Evolutionary conservation across 768 basidiomycete genomes (phyloP).

Genomic region (Panaeolus cyanescens): DNA sequence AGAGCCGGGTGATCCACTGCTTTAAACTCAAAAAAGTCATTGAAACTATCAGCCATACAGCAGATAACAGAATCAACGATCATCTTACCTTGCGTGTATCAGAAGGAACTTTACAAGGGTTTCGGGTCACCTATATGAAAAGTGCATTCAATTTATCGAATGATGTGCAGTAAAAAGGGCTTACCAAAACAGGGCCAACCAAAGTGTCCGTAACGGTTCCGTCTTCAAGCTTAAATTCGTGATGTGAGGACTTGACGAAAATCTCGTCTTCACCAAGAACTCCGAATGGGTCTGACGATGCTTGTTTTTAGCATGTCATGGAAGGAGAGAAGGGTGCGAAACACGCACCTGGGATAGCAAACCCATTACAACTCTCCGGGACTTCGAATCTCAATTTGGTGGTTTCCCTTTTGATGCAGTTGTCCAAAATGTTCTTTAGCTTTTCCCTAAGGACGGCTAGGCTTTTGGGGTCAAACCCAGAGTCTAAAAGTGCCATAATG

Average conservation of each 20-base stretch:
- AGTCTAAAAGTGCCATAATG: slow-evolving; percentile 53
- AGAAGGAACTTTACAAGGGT: slow-evolving; percentile 68
- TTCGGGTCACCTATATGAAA: slow-evolving; percentile 42
- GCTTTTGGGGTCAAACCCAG: slow-evolving; percentile 57
- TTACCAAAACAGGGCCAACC: slow-evolving; percentile 54
- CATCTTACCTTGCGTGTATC: slow-evolving; percentile 60
- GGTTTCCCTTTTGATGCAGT: slow-evolving; percentile 39
- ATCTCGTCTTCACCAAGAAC: slow-evolving; percentile 56
- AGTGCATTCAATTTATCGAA: not conserved
- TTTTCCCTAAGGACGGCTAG: slow-evolving; percentile 56
- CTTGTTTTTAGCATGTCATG: not conserved
- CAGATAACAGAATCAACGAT: not conserved
- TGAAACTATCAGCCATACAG: not conserved
- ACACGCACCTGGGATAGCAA: slow-evolving; percentile 57
- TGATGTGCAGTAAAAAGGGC: not conserved
- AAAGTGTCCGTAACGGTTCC: slow-evolving; percentile 50
- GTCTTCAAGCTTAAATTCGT: slow-evolving; percentile 41
- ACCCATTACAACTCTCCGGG: slow-evolving; percentile 56
- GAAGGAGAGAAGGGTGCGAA: slow-evolving; percentile 32
- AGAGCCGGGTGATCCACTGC: slow-evolving; percentile 56
- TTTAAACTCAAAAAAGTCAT: slow-evolving; percentile 40
- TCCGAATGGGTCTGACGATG: slow-evolving; percentile 48
- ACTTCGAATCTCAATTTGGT: slow-evolving; percentile 48
- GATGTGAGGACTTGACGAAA: slow-evolving; percentile 51
- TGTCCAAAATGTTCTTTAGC: slow-evolving; percentile 47